A percentile compares a stretch with the other conserved stretches of the same genome.
Evolutionary conservation across 129 eudicot genomes (phyloP).

Genomic region (Lonicera japonica): DNA sequence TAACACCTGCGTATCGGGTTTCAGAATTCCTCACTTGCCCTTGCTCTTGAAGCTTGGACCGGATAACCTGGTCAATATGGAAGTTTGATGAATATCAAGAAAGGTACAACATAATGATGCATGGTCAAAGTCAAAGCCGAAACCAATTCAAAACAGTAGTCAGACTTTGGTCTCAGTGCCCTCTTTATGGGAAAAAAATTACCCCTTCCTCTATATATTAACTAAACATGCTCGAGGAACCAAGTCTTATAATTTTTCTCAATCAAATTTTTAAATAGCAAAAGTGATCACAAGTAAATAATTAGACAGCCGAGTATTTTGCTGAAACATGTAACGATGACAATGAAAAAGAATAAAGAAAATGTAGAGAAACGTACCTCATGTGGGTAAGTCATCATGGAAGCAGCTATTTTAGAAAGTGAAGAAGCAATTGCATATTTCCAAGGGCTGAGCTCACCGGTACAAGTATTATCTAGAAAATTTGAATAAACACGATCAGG

Average conservation of each 20-base stretch:
- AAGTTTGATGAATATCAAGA: background rate
- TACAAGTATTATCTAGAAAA: constrained; percentile 52
- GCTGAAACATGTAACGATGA: too few species aligned
- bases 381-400: constrained; percentile 80
- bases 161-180: too few species aligned
- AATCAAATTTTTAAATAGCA: too few species aligned
- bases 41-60: constrained; percentile 93
- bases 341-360: too few species aligned
- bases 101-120: background rate
- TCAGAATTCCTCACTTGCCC: constrained; percentile 56
- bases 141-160: too few species aligned
- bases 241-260: too few species aligned
- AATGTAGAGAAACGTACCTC: constrained; percentile 46
- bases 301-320: too few species aligned
- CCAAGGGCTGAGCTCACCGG: constrained; percentile 58
- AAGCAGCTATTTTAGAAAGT: constrained; percentile 76
- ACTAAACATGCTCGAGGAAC: too few species aligned
- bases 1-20: constrained; percentile 59
- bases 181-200: too few species aligned
- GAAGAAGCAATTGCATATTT: constrained; percentile 86
- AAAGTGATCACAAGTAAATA: too few species aligned
- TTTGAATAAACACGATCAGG: constrained; percentile 29
- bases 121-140: background rate
- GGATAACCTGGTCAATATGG: constrained; percentile 55
- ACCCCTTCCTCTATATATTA: too few species aligned